Conservation (phyloP, 2,329 filamentous ascomycete species). For the Aspergillus sp. region DNA sequence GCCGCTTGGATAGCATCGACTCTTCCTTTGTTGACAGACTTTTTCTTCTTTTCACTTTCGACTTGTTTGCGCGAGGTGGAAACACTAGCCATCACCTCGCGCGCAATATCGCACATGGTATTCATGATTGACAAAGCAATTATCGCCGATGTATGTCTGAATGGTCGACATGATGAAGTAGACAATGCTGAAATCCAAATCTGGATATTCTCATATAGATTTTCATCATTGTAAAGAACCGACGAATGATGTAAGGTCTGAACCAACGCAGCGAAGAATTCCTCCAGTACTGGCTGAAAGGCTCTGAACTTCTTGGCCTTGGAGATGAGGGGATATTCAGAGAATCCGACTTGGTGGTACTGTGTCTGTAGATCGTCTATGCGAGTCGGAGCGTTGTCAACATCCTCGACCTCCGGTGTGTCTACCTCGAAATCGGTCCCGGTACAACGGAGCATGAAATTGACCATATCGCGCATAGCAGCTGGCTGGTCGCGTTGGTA, state of each 20-base stretch:
- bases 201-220: constrained; percentile 79
- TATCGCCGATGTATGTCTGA: constrained; percentile 87
- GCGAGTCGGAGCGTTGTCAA: constrained; percentile 73
- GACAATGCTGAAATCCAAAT: constrained; percentile 89
- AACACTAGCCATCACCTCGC: constrained; percentile 61
- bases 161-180: constrained; percentile 75
- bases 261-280: constrained; percentile 72
- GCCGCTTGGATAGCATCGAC: constrained; percentile 64
- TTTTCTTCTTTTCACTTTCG: constrained; percentile 65
- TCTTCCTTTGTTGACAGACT: constrained; percentile 67
- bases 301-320: constrained; percentile 66
- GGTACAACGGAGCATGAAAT: constrained; percentile 57
- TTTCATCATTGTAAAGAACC: constrained; percentile 64
- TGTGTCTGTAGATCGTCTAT: constrained; percentile 79
- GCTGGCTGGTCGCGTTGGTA: constrained; percentile 49
- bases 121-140: constrained; percentile 72
- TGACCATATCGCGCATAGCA: constrained; percentile 52
- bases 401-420: constrained; percentile 75
- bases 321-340: constrained; percentile 85
- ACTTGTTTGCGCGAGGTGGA: constrained; percentile 71
- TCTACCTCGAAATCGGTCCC: constrained; percentile 75
- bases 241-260: constrained; percentile 73
- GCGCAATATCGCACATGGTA: constrained; percentile 65
- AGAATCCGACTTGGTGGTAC: constrained; percentile 73
- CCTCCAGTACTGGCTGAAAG: constrained; percentile 68